Base-by-base conservation (phyloP, 305 asterid species). In the Fraxinus velutina region DNA sequence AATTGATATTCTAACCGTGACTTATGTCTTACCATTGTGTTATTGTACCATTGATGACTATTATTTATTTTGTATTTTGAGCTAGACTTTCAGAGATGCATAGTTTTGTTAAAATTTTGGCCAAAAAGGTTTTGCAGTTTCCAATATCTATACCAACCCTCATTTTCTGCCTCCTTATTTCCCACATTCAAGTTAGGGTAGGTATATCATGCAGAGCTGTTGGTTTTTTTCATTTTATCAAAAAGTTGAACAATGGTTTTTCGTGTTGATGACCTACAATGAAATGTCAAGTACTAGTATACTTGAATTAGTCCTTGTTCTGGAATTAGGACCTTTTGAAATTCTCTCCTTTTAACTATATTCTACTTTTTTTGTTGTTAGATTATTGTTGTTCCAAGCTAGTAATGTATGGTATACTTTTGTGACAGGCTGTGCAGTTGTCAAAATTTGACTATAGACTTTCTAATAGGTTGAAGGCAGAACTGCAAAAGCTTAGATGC, bases 361-460 rank as follows among this genome's bases (percentile, higher is more conserved):
- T 5, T 55, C 73, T 30, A 24, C 6, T 3, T 68, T 29, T 68
- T 68, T 39, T 21, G 77, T 83, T 27, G 78, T 52, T 81, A 81
- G 42, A 62, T 39, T 66, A 9, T 66, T 79, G 57, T 27, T 75
- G 75, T 82, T 77, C 34, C 77, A 75, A 71, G 77, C 76, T 30
- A 72, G 81, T 86, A 80, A 82, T 81, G 55, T 68, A 52, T 73
- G 84, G 78, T 34, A 9, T 82, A 39, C 88, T 84, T 75, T 80
- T 88, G 75, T 89, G 77, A 84, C 97, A 96, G 99, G 99, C 98
- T 83, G 89, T 96, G 77, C 95, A 90, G 90, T 86, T 96, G 88
- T 90, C 91, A 86, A 96, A 94, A 88, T 96, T 91, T 81, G 98
- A 96, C 87, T 96, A 96, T 79, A 93, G 98, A 85, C 99, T 96